phyloP scores from a whole-genome alignment of 331 rosid species.

The Stylosanthes scabra region DNA sequence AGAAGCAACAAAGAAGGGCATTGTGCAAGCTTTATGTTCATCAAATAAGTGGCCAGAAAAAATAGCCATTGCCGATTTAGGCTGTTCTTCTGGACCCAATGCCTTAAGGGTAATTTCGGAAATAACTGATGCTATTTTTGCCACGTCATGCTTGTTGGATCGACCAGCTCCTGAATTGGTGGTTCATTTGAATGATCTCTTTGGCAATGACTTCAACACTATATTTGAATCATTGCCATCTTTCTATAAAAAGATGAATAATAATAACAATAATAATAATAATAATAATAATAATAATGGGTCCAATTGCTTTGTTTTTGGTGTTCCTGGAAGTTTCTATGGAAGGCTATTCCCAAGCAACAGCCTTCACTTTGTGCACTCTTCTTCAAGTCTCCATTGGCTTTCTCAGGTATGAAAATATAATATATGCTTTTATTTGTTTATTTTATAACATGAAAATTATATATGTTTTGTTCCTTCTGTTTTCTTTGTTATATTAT shows the following conservation, averaged over 20 bases:
- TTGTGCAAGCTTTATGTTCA: slow-evolving; percentile 40
- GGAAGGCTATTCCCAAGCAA: slow-evolving; percentile 64
- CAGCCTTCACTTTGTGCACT: slow-evolving; percentile 73
- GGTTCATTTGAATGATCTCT: slow-evolving; percentile 72
- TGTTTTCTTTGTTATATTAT: no score
- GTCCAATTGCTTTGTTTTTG: slow-evolving; percentile 51
- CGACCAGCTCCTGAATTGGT: slow-evolving; percentile 49
- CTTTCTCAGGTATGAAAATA: slow-evolving; percentile 66
- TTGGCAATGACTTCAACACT: slow-evolving; percentile 74
- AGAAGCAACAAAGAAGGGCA: slow-evolving; percentile 50
- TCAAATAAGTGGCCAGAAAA: slow-evolving; percentile 37
- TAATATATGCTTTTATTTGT: neutral
- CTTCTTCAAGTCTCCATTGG: slow-evolving; percentile 95
- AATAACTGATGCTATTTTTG: slow-evolving; percentile 43
- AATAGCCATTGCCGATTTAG: slow-evolving; percentile 79
- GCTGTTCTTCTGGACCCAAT: slow-evolving; percentile 94
- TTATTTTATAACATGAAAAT: neutral
- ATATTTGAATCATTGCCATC: slow-evolving; percentile 68
- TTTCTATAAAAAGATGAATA: slow-evolving; percentile 51
- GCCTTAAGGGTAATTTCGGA: slow-evolving; percentile 51
- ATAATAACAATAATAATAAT: no score
- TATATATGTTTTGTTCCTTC: no score
- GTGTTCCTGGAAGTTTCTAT: slow-evolving; percentile 74
- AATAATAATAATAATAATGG: slow-evolving; percentile 6
- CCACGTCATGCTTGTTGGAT: slow-evolving; percentile 34